Evolutionary conservation across 257 asterid genomes (phyloP), one percentile per base, ranked within the genome.

Genomic region (Scutellaria galericulata): DNA sequence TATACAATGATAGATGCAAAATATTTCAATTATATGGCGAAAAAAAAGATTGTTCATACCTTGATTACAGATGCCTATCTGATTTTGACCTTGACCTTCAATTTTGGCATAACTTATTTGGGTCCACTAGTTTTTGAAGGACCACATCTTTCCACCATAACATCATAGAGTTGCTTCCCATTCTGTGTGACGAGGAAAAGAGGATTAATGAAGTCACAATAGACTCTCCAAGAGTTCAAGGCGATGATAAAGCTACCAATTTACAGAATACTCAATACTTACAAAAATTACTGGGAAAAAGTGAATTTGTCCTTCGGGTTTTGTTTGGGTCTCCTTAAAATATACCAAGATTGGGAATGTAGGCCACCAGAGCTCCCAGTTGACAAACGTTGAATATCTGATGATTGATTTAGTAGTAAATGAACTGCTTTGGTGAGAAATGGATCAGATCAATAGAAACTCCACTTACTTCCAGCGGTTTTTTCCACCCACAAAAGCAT

Each of bases 301-400:
- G 81, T 94, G 96, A 63, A 94, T 68, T 77, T 85, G 93, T 61
- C 96, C 94, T 77, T 94, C 96, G 1, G 96, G 93, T 79, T 86
- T 94, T 6, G 99, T 94, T 62, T 94, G 97, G 40, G 60, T 86
- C 88, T 94, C 99, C 84, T 91, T 94, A 60, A 94, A 94, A 75
- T 91, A 94, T 54, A 94, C 97, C 75, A 91, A 83, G 83, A 94
- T 80, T 11, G 99, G 97, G 78, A 94, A 94, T 9, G 72, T 64
- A 61, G 99, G 97, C 99, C 99, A 94, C 97, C 97, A 94, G 39
- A 94, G 90, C 82, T 91, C 99, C 97, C 99, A 94, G 78, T 94
- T 94, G 69, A 94, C 84, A 71, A 91, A 94, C 51, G 95, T 83
- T 20, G 97, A 91, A 59, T 91, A 94, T 74, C 97, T 93, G 86